Evolutionary conservation across 495 filamentous ascomycete genomes (phyloP).

Genomic region (Neurospora sublineolata): DNA sequence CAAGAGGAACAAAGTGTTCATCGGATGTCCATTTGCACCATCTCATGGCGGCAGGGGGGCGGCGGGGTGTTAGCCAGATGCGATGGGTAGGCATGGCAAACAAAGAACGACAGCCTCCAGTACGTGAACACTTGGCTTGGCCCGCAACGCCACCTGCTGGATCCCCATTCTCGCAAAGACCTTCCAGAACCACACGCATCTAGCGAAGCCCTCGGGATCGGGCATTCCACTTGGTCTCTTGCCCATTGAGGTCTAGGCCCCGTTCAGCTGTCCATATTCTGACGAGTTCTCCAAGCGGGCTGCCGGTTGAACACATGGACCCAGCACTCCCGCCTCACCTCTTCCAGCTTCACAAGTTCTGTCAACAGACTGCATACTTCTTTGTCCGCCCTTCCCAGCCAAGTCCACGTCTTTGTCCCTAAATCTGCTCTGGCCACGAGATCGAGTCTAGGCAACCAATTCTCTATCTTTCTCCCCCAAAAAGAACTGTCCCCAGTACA

Average conservation of each 20-base stretch:
- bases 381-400: neutral
- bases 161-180: neutral
- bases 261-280: neutral
- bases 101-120: neutral
- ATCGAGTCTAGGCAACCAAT: neutral
- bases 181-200: neutral
- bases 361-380: neutral
- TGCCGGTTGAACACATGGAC: neutral
- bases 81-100: neutral
- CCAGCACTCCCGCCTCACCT: neutral
- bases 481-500: neutral
- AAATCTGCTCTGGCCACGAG: neutral
- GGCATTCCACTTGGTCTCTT: neutral
- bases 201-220: neutral
- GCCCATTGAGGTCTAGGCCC: neutral
- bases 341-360: neutral
- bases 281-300: neutral
- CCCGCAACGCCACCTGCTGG: neutral
- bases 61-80: neutral
- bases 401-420: neutral
- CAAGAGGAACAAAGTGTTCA: neutral
- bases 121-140: neutral
- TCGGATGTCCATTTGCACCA: neutral
- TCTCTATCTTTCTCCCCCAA: neutral
- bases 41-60: neutral